These are phyloP conservation scores for Asterochloris erici DNA, from an alignment of 139 green algal genomes.

Conservation along the genomic window DNA sequence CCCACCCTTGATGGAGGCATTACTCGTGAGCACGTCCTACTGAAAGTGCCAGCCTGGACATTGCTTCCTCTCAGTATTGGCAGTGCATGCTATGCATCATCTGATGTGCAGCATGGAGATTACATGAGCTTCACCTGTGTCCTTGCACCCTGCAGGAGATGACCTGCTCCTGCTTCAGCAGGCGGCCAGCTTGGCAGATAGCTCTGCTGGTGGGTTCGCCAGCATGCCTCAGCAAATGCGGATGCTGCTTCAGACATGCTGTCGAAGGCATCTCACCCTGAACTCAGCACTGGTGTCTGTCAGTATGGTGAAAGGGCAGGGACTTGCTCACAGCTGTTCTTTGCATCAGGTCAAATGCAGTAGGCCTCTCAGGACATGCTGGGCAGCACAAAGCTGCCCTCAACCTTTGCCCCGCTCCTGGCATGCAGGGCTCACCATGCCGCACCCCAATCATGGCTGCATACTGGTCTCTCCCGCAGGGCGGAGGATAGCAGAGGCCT, in stretches of 20 bases:
- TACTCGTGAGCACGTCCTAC: too few relatives aligned
- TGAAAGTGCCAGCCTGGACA: too few relatives aligned
- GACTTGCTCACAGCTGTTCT: not conserved
- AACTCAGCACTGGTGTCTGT: not conserved
- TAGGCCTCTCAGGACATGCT: not conserved
- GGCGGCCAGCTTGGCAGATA: conserved; percentile 18
- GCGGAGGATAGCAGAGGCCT: conserved; percentile 36
- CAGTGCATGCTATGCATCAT: too few relatives aligned
- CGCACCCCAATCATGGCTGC: conserved; percentile 81
- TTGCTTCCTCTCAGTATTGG: too few relatives aligned
- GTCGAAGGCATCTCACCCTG: not conserved
- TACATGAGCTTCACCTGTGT: too few relatives aligned
- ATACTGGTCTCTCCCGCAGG: conserved; percentile 54
- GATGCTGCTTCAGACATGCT: not conserved
- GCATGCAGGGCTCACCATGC: conserved; percentile 44
- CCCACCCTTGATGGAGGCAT: too few relatives aligned
- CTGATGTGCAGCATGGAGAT: too few relatives aligned
- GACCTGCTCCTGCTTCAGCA: conserved; percentile 24
- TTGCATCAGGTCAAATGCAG: not conserved
- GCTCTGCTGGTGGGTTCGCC: conserved; percentile 24
- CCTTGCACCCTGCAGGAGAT: conserved; percentile 1
- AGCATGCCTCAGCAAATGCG: not conserved
- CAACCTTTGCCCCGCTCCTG: not conserved
- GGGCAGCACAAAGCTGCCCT: not conserved
- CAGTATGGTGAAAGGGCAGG: not conserved